A percentile compares a stretch with the other conserved stretches of the same genome.
phyloP scores from a whole-genome alignment of 2,329 filamentous ascomycete genomes.

The Shiraia bambusicola region DNA sequence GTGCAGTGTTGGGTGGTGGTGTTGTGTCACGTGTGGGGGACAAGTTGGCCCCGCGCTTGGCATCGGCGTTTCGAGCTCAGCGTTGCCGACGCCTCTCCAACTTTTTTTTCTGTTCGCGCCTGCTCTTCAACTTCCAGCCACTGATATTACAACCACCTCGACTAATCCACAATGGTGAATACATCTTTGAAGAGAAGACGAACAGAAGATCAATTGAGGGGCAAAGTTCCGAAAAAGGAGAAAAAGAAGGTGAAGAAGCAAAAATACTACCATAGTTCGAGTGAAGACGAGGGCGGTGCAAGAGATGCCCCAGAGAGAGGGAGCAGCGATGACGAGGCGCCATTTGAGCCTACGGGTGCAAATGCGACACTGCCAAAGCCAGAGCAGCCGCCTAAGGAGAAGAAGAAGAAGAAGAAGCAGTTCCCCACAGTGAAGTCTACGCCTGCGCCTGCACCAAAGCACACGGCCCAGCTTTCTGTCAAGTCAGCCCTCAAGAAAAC shows the following conservation, averaged over 20 bases:
- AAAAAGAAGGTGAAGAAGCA: conserved; percentile 65
- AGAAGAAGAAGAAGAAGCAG: conserved; percentile 22
- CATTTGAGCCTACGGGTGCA: conserved; percentile 27
- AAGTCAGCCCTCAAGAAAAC: conserved; percentile 30
- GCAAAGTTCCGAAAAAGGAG: conserved; percentile 54
- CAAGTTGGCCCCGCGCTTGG: conserved; percentile 27
- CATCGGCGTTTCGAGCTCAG: conserved; percentile 25
- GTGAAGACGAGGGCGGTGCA: conserved; percentile 51
- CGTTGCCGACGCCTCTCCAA: conserved; percentile 27
- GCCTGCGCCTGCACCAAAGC: conserved; percentile 19
- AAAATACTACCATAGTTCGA: conserved; percentile 64
- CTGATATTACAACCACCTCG: not conserved
- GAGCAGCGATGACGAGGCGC: conserved; percentile 49
- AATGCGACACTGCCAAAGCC: conserved; percentile 20
- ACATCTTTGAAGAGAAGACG: conserved; percentile 57
- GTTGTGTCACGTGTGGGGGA: conserved; percentile 25
- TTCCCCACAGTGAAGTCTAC: conserved; percentile 13
- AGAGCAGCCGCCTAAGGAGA: conserved; percentile 16
- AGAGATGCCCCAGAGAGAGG: conserved; percentile 47
- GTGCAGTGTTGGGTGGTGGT: conserved; percentile 19
- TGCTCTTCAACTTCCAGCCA: conserved; percentile 5
- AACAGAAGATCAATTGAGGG: conserved; percentile 60
- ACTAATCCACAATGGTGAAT: conserved; percentile 38
- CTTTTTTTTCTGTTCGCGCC: conserved; percentile 27
- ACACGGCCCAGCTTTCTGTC: conserved; percentile 23